Conservation (phyloP, 495 filamentous ascomycete species). For the Chaetomium tenue region DNA sequence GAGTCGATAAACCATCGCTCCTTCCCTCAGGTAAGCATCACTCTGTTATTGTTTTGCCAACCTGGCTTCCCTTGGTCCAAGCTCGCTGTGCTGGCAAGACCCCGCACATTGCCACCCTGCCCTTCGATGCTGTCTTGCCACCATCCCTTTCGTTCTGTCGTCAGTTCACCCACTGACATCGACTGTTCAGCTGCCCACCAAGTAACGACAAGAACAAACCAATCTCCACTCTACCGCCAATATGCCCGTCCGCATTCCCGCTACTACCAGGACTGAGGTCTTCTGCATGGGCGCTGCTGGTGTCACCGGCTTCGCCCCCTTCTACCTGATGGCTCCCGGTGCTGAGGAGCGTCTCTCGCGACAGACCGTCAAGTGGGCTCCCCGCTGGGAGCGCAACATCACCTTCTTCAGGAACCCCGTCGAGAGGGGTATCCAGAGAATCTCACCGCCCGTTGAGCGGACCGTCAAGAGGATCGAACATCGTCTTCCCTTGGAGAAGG, state of each 20-base stretch:
- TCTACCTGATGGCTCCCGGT: slow-evolving; percentile 50
- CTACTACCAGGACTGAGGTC: slow-evolving; percentile 40
- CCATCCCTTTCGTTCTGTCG: neutral
- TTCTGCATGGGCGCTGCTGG: slow-evolving; percentile 47
- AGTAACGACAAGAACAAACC: neutral
- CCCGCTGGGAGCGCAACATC: slow-evolving; percentile 52
- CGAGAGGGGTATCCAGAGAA: slow-evolving; percentile 43
- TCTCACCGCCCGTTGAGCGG: slow-evolving; percentile 42
- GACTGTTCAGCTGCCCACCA: neutral
- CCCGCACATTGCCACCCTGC: neutral
- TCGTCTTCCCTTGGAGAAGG: slow-evolving; percentile 45
- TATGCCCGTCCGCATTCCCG: slow-evolving; percentile 51
- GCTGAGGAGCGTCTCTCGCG: slow-evolving; percentile 44
- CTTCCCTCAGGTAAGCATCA: slow-evolving; percentile 9
- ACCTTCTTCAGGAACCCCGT: slow-evolving; percentile 45
- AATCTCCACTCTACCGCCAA: slow-evolving; percentile 25
- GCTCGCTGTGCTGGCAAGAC: neutral
- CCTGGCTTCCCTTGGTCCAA: neutral
- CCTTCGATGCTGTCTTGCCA: neutral
- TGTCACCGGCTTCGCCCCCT: slow-evolving; percentile 44
- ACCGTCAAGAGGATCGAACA: slow-evolving; percentile 44
- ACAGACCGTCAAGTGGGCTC: slow-evolving; percentile 50
- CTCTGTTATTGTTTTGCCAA: neutral
- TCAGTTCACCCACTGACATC: neutral
- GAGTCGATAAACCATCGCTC: neutral